Base-by-base conservation (phyloP, 805 yeast genomes). In the Cyberlindnera meyerae region DNA sequence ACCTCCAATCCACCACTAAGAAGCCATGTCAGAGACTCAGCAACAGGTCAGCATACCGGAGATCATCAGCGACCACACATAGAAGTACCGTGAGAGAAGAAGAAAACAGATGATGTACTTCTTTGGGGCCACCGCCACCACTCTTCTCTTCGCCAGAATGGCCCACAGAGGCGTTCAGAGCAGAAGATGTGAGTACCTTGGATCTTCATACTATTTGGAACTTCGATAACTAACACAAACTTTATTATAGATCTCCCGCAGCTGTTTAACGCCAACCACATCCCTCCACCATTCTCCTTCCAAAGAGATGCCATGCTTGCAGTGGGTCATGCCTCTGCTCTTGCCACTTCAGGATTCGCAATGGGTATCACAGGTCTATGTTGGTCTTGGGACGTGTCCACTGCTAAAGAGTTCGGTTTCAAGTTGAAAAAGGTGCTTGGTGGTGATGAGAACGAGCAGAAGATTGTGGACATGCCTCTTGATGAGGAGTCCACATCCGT, bases 261-360 rank as follows among this genome's bases (percentile, higher is more conserved):
- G 29, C 68, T 79, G 50, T 89, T 84, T 60, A 88, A 85, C 50
- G 86, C 89, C 11, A 88, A 88, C 60, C 90, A 87, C 51, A 72
- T 76, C 39, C 94, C 94, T 2, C 96, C 96, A 5, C 68, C 77
- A n/a, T 82, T 80, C 52, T 80, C 83, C 21, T 79, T 84, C 55
- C 77, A 84, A 43, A 74, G 77, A 37, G 96, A 88, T 57, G 96
- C 96, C 2, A 75, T 86, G 24, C 77, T 79, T 27, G 96, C 96
- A 0, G 86, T 89, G 3, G 76, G 81, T 0, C 80, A 84, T 27
- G 94, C 96, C 2, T 75, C 95, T 0, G 61, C 82, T 31, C 62
- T 89, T 13, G 84, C 96, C 3, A 70, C 79, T 0, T 72, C 87
- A 1, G 75, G 86, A 0, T 72, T 82, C 49, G 73, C 85, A 2